Evolutionary conservation across 2,329 filamentous ascomycete species (phyloP), one percentile per base, ranked within the genome.

Genomic region (Chaetomium sp.): DNA sequence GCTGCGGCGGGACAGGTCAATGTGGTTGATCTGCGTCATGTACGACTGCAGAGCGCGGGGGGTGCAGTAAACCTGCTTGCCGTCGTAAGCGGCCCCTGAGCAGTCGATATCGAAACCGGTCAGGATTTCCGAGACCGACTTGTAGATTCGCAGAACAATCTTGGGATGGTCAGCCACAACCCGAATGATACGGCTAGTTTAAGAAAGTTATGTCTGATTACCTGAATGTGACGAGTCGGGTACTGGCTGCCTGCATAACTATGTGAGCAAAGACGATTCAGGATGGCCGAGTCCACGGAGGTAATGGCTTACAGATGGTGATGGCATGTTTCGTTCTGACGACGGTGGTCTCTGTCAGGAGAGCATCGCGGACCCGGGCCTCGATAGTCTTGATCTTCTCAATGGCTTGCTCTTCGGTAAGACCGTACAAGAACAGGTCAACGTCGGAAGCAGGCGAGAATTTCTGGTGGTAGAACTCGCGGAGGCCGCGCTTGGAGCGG

Each of bases 41-140:
- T 90, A 94, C 10, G 91, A 89, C 53, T 86, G 87, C 16, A 96
- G 75, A 2, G 92, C 92, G 64, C 92, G 85, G 1, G 92, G 92
- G 2, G 89, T 88, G 27, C 87, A 87, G 72, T 89, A 96, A 21
- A 96, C 91, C 72, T 95, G 90, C 23, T 84, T 83, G 42, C 92
- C 92, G 74, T 95, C 87, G 70, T 90, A 96, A 3, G 91, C 91
- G 27, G 87, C 90, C 67, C 91, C 91, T 0, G 91, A 90, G 74
- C 90, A 93, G 74, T 95, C 92, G 57, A 96, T 92, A 71, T 96
- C 92, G 70, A 96, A 96, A 0, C 92, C 92, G 3, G 92, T 92
- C 27, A 96, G 82, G 42, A 96, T 93, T 74, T 96, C 91, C 0
- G 90, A 89, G 54, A 96, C 79, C 0, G 89, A 93, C 72, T 92